Percentiles rank a stretch among this genome's conserved stretches.
Conservation (phyloP, 768 basidiomycete genomes). For the Fomitopsis serialis region DNA sequence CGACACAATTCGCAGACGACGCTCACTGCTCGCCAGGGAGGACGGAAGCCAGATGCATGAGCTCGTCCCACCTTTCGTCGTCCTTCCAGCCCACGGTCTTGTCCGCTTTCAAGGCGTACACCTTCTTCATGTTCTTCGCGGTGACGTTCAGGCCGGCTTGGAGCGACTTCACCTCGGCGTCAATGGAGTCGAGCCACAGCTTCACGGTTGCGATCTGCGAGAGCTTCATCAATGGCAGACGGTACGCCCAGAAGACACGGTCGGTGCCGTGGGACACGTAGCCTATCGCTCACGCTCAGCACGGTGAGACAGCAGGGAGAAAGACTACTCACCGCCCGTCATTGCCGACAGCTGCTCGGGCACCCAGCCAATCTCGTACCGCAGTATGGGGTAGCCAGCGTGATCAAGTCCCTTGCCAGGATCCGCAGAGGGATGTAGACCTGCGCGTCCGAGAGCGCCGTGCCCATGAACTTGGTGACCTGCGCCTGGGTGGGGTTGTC, state of each 20-base stretch:
- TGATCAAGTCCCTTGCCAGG: conserved; percentile 51
- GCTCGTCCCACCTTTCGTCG: conserved; percentile 49
- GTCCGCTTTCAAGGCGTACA: conserved; percentile 49
- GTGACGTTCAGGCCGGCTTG: conserved; percentile 26
- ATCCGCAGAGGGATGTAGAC: conserved; percentile 65
- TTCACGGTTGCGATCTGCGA: conserved; percentile 45
- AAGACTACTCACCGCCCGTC: no score
- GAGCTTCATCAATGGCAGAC: conserved; percentile 39
- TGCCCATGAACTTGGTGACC: conserved; percentile 44
- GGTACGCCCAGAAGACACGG: conserved; percentile 55
- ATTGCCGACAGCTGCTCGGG: conserved; percentile 58
- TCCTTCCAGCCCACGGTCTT: conserved; percentile 48
- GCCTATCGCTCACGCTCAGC: no score
- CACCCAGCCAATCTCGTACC: conserved; percentile 68
- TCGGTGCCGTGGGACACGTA: conserved; percentile 72
- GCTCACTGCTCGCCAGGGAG: conserved; percentile 23
- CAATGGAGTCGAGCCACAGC: conserved; percentile 50
- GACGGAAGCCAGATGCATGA: conserved; percentile 34
- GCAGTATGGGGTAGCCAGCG: conserved; percentile 55
- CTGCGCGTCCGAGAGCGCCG: conserved; percentile 54
- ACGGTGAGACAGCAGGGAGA: no score
- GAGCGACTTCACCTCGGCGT: conserved; percentile 36
- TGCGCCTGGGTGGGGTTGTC: conserved; percentile 38
- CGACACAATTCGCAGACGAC: no score
- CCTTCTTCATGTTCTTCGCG: conserved; percentile 21